Base-by-base conservation (phyloP, 106 monocot species). In the Dioscorea zingiberensis region DNA sequence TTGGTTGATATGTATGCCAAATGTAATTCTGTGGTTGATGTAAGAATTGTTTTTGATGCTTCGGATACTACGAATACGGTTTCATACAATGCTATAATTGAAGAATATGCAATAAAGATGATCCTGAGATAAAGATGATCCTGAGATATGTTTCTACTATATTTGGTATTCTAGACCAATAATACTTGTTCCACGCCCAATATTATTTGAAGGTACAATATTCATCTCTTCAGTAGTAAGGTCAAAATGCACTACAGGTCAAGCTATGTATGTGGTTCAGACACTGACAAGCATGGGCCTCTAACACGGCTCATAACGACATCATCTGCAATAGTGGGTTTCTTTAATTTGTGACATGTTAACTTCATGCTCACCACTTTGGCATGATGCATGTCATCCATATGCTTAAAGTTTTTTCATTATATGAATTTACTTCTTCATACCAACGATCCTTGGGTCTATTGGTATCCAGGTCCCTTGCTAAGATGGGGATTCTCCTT, bases 121-220 rank as follows among this genome's bases (percentile, higher is more conserved):
- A n/a, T n/a, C n/a, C n/a, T n/a, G n/a, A n/a, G n/a, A n/a, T n/a
- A n/a, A n/a, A n/a, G n/a, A n/a, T n/a, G n/a, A n/a, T n/a, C n/a
- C n/a, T n/a, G n/a, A n/a, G n/a, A n/a, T n/a, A n/a, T n/a, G n/a
- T n/a, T n/a, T n/a, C n/a, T n/a, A 47, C 76, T 82, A 59, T 77
- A 81, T 70, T 74, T 91, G 44, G 95, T 58, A 87, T 89, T 64
- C 80, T 88, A 14, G 95, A 95, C 95, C 95, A 95, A 48, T 91
- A 95, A 25, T 80, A 81, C 83, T 70, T 21, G 91, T 80, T 47
- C 95, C 95, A 66, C 95, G 91, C 8, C 95, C 91, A 72, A 77
- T 88, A 44, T 77, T 73, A 71, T 72, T 85, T 44, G 94, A 81
- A 67, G 81, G 81, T 23, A 73, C 77, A 60, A 72, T 68, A 75